Percentiles rank a stretch among this genome's conserved stretches.
Evolutionary conservation across 768 basidiomycete species (phyloP).

Genomic region (Agrocybe pediades): DNA sequence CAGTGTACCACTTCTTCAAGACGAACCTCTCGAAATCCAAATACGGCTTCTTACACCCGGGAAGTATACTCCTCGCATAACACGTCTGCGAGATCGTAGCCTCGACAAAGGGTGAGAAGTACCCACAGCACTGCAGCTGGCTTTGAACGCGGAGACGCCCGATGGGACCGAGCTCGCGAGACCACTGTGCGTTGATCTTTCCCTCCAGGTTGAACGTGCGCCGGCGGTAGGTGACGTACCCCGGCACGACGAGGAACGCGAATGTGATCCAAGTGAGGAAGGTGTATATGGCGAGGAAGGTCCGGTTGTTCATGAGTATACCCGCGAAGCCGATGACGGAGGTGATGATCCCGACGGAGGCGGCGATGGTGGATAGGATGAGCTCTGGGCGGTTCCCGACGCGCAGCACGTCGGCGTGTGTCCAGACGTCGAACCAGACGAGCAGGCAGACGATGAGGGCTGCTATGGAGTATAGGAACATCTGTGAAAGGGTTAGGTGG

Average conservation of each 20-base stretch:
- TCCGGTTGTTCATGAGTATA: slow-evolving; percentile 83
- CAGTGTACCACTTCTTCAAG: slow-evolving; percentile 64
- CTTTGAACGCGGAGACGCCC: slow-evolving; percentile 73
- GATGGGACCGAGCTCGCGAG: slow-evolving; percentile 51
- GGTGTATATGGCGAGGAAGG: slow-evolving; percentile 79
- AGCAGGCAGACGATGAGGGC: slow-evolving; percentile 67
- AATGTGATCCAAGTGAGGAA: slow-evolving; percentile 79
- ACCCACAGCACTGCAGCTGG: slow-evolving; percentile 77
- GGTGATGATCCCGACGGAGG: slow-evolving; percentile 60
- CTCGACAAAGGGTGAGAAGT: slow-evolving; percentile 78
- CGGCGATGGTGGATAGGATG: slow-evolving; percentile 68
- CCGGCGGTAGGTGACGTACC: slow-evolving; percentile 77
- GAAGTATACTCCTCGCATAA: slow-evolving; percentile 67
- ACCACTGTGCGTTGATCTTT: slow-evolving; percentile 80
- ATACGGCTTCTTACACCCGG: slow-evolving; percentile 74
- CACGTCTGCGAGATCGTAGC: slow-evolving; percentile 74
- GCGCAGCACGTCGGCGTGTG: slow-evolving; percentile 65
- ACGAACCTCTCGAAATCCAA: slow-evolving; percentile 55
- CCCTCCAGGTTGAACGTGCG: slow-evolving; percentile 64
- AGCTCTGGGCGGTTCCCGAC: slow-evolving; percentile 70
- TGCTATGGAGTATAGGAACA: slow-evolving; percentile 61
- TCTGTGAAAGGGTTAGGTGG: slow-evolving; percentile 17
- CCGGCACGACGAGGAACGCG: slow-evolving; percentile 70
- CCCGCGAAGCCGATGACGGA: slow-evolving; percentile 80
- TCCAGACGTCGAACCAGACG: slow-evolving; percentile 79